These are phyloP conservation scores for Firmiana major DNA, from an alignment of 345 rosid genomes.

Conservation along the genomic window DNA sequence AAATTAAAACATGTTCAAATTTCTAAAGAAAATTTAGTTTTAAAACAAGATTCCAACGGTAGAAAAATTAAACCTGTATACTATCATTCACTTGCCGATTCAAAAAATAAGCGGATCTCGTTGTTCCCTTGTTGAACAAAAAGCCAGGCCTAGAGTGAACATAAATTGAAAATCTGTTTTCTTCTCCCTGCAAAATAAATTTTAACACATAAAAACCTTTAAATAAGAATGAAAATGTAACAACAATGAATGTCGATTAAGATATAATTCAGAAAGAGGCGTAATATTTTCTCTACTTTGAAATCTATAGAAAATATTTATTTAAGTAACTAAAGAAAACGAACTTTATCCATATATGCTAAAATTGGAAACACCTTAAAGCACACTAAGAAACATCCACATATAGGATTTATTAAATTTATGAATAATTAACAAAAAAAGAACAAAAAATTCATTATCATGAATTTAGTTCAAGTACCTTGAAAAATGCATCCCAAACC, in stretches of 20 bases:
- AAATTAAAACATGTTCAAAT: background rate
- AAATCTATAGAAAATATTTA: conserved; percentile 2
- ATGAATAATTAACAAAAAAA: background rate
- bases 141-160: conserved; percentile 99
- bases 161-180: conserved; percentile 66
- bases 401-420: background rate
- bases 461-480: conserved; percentile 33
- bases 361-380: conserved; percentile 4
- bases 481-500: conserved; percentile 79
- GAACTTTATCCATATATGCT: background rate
- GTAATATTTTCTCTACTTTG: background rate
- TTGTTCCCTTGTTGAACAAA: conserved; percentile 68
- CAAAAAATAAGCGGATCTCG: conserved; percentile 68
- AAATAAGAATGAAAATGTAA: too few relatives aligned
- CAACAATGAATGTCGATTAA: background rate
- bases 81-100: conserved; percentile 87
- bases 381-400: background rate
- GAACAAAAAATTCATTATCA: background rate
- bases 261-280: background rate
- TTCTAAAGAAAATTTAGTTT: background rate
- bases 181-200: conserved; percentile 59
- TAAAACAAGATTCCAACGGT: background rate
- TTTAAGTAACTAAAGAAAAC: background rate
- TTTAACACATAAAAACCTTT: background rate
- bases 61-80: conserved; percentile 53